A percentile compares a stretch with the other conserved stretches of the same genome.
Conservation (phyloP, 1,139 yeast species). For the Kurtzmaniella quercitrusa region DNA sequence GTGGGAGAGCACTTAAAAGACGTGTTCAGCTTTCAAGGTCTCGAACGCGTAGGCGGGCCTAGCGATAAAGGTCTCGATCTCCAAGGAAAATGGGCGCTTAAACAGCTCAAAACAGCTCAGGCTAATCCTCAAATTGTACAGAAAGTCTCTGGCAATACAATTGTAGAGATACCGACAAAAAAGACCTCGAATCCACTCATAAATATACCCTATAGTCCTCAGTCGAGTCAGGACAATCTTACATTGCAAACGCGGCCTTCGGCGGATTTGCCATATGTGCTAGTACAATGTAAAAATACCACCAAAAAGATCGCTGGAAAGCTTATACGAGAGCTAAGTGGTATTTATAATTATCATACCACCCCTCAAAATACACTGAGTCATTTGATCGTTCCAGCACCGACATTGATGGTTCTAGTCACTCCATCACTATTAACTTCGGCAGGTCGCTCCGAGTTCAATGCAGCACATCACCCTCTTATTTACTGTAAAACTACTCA, state of each 20-base stretch:
- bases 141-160: background rate
- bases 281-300: slow-evolving; percentile 60
- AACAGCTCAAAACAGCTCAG: background rate
- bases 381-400: slow-evolving; percentile 54
- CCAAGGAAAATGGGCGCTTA: slow-evolving; percentile 55
- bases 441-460: slow-evolving; percentile 56
- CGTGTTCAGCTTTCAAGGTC: slow-evolving; percentile 39
- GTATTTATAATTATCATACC: slow-evolving; percentile 47
- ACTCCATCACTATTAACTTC: slow-evolving; percentile 60
- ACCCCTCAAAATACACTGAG: slow-evolving; percentile 22
- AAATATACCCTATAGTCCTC: slow-evolving; percentile 6
- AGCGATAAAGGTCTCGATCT: slow-evolving; percentile 74
- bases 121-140: no score
- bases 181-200: slow-evolving; percentile 1
- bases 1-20: slow-evolving; percentile 44
- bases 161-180: background rate
- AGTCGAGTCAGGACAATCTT: background rate
- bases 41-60: slow-evolving; percentile 55
- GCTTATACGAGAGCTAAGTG: slow-evolving; percentile 55
- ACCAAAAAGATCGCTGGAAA: slow-evolving; percentile 46
- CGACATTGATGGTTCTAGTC: slow-evolving; percentile 37
- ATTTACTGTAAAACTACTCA: slow-evolving; percentile 45
- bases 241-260: background rate
- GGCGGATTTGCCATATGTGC: slow-evolving; percentile 14
- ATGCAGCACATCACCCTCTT: slow-evolving; percentile 52